Percentiles rank a stretch among this genome's conserved stretches.
Conservation (phyloP, 164 flowering plant species). For the Vitis vinifera region DNA sequence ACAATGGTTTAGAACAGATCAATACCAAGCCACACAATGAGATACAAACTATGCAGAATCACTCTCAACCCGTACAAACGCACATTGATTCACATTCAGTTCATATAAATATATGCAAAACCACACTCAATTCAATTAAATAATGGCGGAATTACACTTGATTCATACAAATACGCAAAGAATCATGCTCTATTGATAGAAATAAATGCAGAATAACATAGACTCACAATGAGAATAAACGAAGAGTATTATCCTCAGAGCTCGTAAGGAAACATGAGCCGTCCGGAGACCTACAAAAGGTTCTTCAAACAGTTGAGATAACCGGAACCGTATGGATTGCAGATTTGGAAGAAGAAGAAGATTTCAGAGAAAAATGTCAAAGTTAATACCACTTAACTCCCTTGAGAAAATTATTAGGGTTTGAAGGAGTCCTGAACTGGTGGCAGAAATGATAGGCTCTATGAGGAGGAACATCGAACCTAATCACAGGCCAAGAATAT, state of each 20-base stretch:
- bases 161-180: too few relatives aligned
- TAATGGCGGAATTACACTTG: too few relatives aligned
- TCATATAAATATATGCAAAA: too few relatives aligned
- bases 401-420: conserved; percentile 88
- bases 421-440: conserved; percentile 62
- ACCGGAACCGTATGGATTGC: too few relatives aligned
- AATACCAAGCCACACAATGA: too few relatives aligned
- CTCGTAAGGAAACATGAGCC: conserved; percentile 81
- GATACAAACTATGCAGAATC: too few relatives aligned
- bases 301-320: too few relatives aligned
- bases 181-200: neutral
- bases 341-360: neutral
- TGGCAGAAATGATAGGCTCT: conserved; percentile 61
- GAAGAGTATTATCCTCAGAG: conserved; percentile 80
- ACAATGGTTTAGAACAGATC: too few relatives aligned
- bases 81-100: too few relatives aligned
- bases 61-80: too few relatives aligned
- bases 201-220: neutral
- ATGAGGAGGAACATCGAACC: conserved; percentile 59
- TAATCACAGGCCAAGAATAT: conserved; percentile 53
- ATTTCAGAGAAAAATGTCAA: neutral
- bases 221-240: conserved; percentile 61
- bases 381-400: conserved; percentile 73
- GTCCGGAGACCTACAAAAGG: conserved; percentile 80
- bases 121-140: too few relatives aligned